Conservation (phyloP, 164 flowering plant genomes). For the Nymphaea thermarum region DNA sequence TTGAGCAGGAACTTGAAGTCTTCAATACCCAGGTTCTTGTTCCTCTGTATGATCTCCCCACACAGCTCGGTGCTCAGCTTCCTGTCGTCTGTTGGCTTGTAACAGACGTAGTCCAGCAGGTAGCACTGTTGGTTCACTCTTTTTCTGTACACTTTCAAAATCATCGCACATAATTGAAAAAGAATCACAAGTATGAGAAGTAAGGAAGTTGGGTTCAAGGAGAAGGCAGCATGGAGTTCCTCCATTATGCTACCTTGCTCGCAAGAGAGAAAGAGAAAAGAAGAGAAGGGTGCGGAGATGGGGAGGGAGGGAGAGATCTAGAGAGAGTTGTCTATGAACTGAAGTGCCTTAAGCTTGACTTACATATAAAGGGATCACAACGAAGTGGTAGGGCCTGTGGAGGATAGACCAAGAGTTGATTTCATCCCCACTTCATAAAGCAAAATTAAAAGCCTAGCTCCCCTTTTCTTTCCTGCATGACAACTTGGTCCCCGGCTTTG, state of each 20-base stretch:
- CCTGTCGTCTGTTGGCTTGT: slow-evolving; percentile 1
- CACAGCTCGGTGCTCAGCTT: background rate
- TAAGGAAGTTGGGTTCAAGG: background rate
- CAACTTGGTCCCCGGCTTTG: too few species aligned
- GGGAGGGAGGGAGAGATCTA: too few species aligned
- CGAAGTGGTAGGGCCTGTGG: too few species aligned
- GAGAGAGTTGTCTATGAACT: too few species aligned
- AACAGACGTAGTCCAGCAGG: slow-evolving; percentile 1
- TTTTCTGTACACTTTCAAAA: background rate
- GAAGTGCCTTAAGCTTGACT: too few species aligned
- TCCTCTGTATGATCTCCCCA: slow-evolving; percentile 1
- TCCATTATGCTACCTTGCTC: background rate
- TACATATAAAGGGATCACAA: too few species aligned
- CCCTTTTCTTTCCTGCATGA: too few species aligned
- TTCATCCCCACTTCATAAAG: too few species aligned
- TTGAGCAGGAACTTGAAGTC: slow-evolving; percentile 1
- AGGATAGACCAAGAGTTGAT: too few species aligned
- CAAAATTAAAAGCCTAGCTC: too few species aligned
- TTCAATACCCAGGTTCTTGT: slow-evolving; percentile 2
- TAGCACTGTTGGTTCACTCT: slow-evolving; percentile 1
- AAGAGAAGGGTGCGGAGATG: too few species aligned
- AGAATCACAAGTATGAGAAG: background rate
- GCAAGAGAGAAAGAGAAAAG: background rate
- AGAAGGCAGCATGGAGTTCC: background rate
- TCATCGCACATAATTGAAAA: background rate